These are phyloP conservation scores for Wickerhamomyces kurtzmanii DNA, from an alignment of 805 yeast species.

Conservation along the genomic window DNA sequence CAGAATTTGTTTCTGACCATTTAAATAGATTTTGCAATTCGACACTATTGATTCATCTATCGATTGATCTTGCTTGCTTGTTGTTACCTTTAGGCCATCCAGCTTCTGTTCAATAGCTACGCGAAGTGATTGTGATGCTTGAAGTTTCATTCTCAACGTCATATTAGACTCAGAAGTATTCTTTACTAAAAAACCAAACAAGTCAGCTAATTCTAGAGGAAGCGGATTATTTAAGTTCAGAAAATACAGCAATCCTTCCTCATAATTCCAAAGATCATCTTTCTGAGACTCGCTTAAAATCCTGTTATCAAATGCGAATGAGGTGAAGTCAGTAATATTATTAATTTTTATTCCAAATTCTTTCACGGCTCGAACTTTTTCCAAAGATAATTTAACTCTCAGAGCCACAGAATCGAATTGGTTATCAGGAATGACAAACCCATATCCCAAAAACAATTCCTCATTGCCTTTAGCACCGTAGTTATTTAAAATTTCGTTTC, in stretches of 20 bases:
- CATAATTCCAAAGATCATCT: slow-evolving; percentile 6
- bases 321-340: slow-evolving; percentile 27
- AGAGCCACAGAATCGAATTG: slow-evolving; percentile 56
- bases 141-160: slow-evolving; percentile 42
- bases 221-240: slow-evolving; percentile 15
- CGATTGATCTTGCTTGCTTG: slow-evolving; percentile 3
- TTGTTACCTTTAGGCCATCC: slow-evolving; percentile 11
- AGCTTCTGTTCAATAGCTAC: slow-evolving; percentile 43
- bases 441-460: slow-evolving; percentile 64
- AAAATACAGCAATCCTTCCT: slow-evolving; percentile 23
- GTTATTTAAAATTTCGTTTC: slow-evolving; percentile 53
- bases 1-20: slow-evolving; percentile 39
- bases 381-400: slow-evolving; percentile 36
- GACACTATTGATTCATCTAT: slow-evolving; percentile 13
- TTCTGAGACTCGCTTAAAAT: slow-evolving; percentile 2
- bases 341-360: slow-evolving; percentile 25
- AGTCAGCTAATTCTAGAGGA: slow-evolving; percentile 15
- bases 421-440: slow-evolving; percentile 37
- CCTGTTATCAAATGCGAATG: slow-evolving; percentile 23
- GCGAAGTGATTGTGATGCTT: slow-evolving; percentile 47
- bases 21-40: slow-evolving; percentile 33
- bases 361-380: slow-evolving; percentile 20
- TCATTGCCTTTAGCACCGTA: slow-evolving; percentile 84
- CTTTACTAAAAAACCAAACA: slow-evolving; percentile 19
- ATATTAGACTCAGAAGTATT: slow-evolving; percentile 26